Evolutionary conservation across 2,329 filamentous ascomycete genomes (phyloP).

Genomic region (Rhinocladiella similis): DNA sequence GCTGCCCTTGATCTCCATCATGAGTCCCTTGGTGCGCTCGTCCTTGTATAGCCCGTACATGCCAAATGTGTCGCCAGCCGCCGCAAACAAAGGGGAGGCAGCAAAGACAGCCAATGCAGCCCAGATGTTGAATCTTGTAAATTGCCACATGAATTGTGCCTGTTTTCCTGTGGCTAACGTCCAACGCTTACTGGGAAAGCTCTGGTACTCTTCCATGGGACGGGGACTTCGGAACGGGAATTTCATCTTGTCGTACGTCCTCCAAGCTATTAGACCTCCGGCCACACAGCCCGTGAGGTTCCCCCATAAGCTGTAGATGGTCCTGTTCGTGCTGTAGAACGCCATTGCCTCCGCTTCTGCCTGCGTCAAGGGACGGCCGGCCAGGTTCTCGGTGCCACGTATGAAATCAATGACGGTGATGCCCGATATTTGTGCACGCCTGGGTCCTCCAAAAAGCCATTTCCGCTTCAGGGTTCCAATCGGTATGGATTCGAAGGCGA

Average conservation of each 20-base stretch:
- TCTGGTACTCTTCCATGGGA: slow-evolving; percentile 24
- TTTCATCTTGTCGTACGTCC: slow-evolving; percentile 25
- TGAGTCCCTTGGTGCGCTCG: slow-evolving; percentile 22
- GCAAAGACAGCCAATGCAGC: slow-evolving; percentile 15
- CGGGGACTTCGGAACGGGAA: slow-evolving; percentile 28
- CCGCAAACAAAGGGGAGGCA: slow-evolving; percentile 15
- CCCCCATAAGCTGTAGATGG: slow-evolving; percentile 16
- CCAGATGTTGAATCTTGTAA: slow-evolving; percentile 24
- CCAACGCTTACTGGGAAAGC: slow-evolving; percentile 20
- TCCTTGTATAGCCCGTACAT: slow-evolving; percentile 21
- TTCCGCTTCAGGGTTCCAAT: slow-evolving; percentile 20
- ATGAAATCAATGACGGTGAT: slow-evolving; percentile 24
- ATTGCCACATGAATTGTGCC: slow-evolving; percentile 26
- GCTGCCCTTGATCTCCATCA: slow-evolving; percentile 12
- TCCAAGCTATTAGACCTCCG: slow-evolving; percentile 16
- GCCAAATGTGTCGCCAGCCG: slow-evolving; percentile 14
- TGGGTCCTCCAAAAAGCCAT: slow-evolving; percentile 21
- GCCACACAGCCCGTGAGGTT: slow-evolving; percentile 5
- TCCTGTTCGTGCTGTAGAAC: slow-evolving; percentile 19
- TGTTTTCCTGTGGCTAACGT: slow-evolving; percentile 21
- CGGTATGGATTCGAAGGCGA: slow-evolving; percentile 27
- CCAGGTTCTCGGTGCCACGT: slow-evolving; percentile 22
- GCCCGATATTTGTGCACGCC: slow-evolving; percentile 15
- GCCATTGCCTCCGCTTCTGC: slow-evolving; percentile 28
- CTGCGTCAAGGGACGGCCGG: slow-evolving; percentile 20